These are phyloP conservation scores for Tilletia horrida DNA, from an alignment of 1,284 basidiomycete genomes.

Conservation along the genomic window DNA sequence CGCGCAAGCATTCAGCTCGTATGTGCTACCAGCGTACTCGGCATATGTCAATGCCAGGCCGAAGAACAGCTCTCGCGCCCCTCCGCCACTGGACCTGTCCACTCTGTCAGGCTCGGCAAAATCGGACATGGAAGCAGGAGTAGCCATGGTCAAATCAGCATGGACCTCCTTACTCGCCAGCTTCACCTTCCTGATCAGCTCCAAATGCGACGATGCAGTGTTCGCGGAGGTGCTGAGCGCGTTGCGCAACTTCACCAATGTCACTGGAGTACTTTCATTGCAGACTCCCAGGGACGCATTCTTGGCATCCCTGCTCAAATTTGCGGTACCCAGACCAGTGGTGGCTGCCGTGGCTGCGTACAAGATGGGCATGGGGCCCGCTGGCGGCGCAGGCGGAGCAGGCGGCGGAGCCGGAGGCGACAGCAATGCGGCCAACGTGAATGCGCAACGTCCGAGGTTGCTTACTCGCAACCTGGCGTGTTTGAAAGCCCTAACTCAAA, in stretches of 20 bases:
- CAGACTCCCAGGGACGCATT: slow-evolving; percentile 87
- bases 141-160: slow-evolving; percentile 20
- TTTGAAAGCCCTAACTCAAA: slow-evolving; percentile 74
- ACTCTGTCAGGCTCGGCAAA: not conserved
- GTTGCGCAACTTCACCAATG: slow-evolving; percentile 78
- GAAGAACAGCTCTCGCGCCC: slow-evolving; percentile 67
- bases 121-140: slow-evolving; percentile 7
- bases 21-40: slow-evolving; percentile 68
- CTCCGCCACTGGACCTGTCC: slow-evolving; percentile 68
- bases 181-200: slow-evolving; percentile 79
- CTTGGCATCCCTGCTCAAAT: slow-evolving; percentile 77
- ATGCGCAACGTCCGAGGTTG: slow-evolving; percentile 58
- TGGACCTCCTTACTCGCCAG: slow-evolving; percentile 22
- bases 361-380: slow-evolving; percentile 6
- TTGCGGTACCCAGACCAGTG: slow-evolving; percentile 80
- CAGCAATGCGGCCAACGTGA: not conserved
- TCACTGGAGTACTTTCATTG: slow-evolving; percentile 81
- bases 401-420: too few relatives aligned
- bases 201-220: slow-evolving; percentile 80
- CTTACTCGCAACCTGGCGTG: slow-evolving; percentile 87
- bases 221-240: slow-evolving; percentile 78
- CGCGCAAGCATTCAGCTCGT: slow-evolving; percentile 78
- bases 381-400: not conserved
- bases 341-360: slow-evolving; percentile 77
- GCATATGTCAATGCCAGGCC: slow-evolving; percentile 62